Conservation (phyloP, 1,139 yeast species). For the Yamadazyma sp. region DNA sequence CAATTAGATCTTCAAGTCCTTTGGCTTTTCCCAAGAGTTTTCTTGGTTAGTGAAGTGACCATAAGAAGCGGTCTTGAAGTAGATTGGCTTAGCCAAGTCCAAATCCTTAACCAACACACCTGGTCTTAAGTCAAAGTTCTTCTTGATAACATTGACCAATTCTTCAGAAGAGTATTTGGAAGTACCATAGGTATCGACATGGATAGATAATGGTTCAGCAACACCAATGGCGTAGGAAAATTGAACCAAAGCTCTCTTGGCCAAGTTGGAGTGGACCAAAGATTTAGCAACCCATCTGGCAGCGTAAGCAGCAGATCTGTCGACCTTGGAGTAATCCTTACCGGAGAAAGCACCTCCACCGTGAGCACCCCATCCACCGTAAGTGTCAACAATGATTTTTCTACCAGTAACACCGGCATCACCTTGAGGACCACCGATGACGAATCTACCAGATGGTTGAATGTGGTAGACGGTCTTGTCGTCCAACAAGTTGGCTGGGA, state of each 20-base stretch:
- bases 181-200: slow-evolving; percentile 98
- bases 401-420: slow-evolving; percentile 99
- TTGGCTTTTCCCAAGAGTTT: slow-evolving; percentile 98
- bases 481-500: slow-evolving; percentile 87
- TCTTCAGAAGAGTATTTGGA: slow-evolving; percentile 85
- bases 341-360: slow-evolving; percentile 99
- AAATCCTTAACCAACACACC: slow-evolving; percentile 97
- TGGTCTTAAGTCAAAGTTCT: slow-evolving; percentile 98
- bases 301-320: slow-evolving; percentile 99
- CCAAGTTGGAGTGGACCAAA: slow-evolving; percentile 88
- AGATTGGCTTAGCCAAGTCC: slow-evolving; percentile 97
- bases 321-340: slow-evolving; percentile 99
- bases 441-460: slow-evolving; percentile 99
- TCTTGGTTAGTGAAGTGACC: slow-evolving; percentile 99
- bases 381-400: slow-evolving; percentile 98
- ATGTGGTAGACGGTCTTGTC: slow-evolving; percentile 96
- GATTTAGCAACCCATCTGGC: slow-evolving; percentile 99
- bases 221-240: slow-evolving; percentile 99
- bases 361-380: slow-evolving; percentile 99
- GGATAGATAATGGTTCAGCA: slow-evolving; percentile 97
- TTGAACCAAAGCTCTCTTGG: slow-evolving; percentile 97
- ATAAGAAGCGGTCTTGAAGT: slow-evolving; percentile 97
- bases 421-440: slow-evolving; percentile 99
- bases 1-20: slow-evolving; percentile 70
- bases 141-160: slow-evolving; percentile 84